These are phyloP conservation scores for Mrakia gelida DNA, from an alignment of 768 basidiomycete species.

Conservation along the genomic window DNA sequence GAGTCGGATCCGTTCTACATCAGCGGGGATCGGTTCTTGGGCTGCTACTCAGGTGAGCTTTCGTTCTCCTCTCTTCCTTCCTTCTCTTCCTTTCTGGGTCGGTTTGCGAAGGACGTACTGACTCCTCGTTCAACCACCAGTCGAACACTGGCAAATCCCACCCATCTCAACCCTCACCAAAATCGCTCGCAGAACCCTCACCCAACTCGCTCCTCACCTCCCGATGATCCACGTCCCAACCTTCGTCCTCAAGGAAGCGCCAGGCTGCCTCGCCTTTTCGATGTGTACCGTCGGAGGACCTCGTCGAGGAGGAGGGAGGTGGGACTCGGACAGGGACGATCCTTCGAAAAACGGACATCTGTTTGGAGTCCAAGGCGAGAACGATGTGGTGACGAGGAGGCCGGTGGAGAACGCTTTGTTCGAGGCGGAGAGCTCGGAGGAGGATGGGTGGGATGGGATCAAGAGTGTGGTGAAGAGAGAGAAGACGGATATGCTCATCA, in stretches of 20 bases:
- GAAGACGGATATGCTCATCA: constrained; percentile 46
- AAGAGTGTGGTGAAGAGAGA: constrained; percentile 39
- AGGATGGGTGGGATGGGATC: constrained; percentile 33
- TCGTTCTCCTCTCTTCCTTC: not conserved
- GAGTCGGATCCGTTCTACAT: constrained; percentile 26
- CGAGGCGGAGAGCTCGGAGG: constrained; percentile 37
- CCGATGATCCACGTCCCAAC: constrained; percentile 47
- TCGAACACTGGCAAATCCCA: constrained; percentile 32
- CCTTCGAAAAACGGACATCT: constrained; percentile 34
- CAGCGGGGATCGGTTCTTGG: constrained; percentile 12
- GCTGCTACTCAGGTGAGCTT: constrained; percentile 24
- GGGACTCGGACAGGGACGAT: not conserved
- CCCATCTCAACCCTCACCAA: constrained; percentile 38
- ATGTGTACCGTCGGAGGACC: constrained; percentile 45
- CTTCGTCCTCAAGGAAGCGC: constrained; percentile 43
- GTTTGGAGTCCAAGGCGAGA: constrained; percentile 34
- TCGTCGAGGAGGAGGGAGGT: constrained; percentile 18
- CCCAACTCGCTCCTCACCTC: constrained; percentile 44
- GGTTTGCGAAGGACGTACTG: too few species aligned
- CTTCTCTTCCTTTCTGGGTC: not conserved
- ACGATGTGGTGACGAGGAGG: constrained; percentile 30
- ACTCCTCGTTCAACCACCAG: not conserved
- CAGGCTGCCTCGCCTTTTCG: constrained; percentile 45
- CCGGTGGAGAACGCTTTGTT: not conserved
- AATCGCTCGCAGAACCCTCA: constrained; percentile 45